A percentile compares a stretch with the other conserved stretches of the same genome.
phyloP scores from a whole-genome alignment of 2,329 filamentous ascomycete species.

The Fusarium sp. region DNA sequence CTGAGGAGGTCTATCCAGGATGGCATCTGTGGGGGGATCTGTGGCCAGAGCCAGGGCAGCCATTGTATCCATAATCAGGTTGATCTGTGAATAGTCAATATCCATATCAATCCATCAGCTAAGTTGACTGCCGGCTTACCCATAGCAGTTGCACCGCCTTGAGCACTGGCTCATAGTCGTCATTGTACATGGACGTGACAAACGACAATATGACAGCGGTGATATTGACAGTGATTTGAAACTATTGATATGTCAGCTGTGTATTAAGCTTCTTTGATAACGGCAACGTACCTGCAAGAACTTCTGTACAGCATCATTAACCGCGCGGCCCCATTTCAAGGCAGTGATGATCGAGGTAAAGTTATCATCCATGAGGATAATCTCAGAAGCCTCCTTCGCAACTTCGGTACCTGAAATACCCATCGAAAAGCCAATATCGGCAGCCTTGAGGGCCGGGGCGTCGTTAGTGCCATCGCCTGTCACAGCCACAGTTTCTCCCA shows the following conservation, averaged over 20 bases:
- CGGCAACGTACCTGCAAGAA: conserved; percentile 68
- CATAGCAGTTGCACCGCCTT: conserved; percentile 96
- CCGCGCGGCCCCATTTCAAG: conserved; percentile 83
- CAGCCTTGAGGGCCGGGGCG: conserved; percentile 83
- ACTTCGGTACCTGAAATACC: conserved; percentile 87
- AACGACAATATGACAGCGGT: conserved; percentile 91
- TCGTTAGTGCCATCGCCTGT: conserved; percentile 90
- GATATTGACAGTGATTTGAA: conserved; percentile 90
- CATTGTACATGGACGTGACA: conserved; percentile 83
- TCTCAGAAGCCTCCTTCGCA: conserved; percentile 87
- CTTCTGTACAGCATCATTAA: conserved; percentile 83
- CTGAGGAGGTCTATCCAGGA: conserved; percentile 82
- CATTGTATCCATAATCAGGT: conserved; percentile 97
- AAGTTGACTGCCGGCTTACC: conserved; percentile 64
- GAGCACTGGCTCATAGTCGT: conserved; percentile 79
- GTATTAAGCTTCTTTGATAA: fast-evolving
- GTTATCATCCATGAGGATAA: conserved; percentile 91
- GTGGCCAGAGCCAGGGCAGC: conserved; percentile 90
- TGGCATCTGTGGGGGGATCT: conserved; percentile 85
- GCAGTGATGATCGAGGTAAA: conserved; percentile 88
- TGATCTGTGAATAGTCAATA: conserved; percentile 56
- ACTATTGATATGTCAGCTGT: conserved; percentile 50
- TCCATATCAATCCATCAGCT: fast-evolving
- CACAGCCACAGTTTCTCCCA: conserved; percentile 84
- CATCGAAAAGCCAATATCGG: conserved; percentile 89